Conservation (phyloP, 345 rosid genomes). For the Arabis alpina region DNA sequence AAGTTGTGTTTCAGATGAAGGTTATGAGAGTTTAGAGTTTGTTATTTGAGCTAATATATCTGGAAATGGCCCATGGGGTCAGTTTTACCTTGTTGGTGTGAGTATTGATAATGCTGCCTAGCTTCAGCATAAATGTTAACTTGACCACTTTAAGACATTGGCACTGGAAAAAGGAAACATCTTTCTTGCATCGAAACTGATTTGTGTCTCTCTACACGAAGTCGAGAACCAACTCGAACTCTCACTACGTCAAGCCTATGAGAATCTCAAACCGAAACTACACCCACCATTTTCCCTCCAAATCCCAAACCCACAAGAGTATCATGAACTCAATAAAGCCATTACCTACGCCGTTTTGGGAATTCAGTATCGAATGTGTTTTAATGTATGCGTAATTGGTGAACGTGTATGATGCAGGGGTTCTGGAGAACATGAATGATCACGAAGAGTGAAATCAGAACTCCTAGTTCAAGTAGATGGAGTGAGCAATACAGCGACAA, state of each 20-base stretch:
- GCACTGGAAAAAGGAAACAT: slow-evolving; percentile 19
- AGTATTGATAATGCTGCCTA: too few relatives aligned
- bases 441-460: slow-evolving; percentile 99
- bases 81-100: too few relatives aligned
- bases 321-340: slow-evolving; percentile 61
- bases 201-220: slow-evolving; percentile 47
- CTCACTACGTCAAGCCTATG: slow-evolving; percentile 66
- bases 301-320: slow-evolving; percentile 60
- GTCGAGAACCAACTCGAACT: slow-evolving; percentile 60
- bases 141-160: too few relatives aligned
- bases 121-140: too few relatives aligned
- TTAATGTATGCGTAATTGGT: slow-evolving; percentile 8
- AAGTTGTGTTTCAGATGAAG: too few relatives aligned
- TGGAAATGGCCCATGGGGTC: too few relatives aligned
- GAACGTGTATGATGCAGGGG: too few relatives aligned
- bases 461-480: slow-evolving; percentile 99
- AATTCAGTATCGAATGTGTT: not conserved
- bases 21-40: too few relatives aligned
- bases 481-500: slow-evolving; percentile 80
- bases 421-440: slow-evolving; percentile 97
- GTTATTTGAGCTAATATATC: too few relatives aligned
- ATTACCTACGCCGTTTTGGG: slow-evolving; percentile 45
- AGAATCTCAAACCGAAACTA: slow-evolving; percentile 48
- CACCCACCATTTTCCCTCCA: slow-evolving; percentile 65
- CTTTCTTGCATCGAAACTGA: slow-evolving; percentile 53